Conservation (phyloP, 1,284 basidiomycete species). For the Ganoderma lucidum region DNA sequence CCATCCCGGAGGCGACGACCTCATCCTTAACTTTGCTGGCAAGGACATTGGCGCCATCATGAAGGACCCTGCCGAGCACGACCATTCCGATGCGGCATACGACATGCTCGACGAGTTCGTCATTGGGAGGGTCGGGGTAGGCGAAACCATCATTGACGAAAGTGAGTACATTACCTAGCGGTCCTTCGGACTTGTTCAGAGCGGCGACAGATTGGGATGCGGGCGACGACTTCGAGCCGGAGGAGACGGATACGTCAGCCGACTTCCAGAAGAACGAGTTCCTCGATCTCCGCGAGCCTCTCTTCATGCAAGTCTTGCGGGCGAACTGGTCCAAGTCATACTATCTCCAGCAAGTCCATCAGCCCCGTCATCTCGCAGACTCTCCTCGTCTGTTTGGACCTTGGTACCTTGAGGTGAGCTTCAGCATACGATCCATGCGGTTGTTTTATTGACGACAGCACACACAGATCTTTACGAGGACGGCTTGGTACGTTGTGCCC, state of each 20-base stretch:
- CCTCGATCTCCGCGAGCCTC: conserved; percentile 88
- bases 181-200: conserved; percentile 14
- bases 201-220: conserved; percentile 75
- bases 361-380: conserved; percentile 89
- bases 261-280: conserved; percentile 93
- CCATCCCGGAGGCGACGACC: conserved; percentile 89
- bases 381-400: conserved; percentile 91
- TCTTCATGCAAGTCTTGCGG: conserved; percentile 87
- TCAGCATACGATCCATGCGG: too few species aligned
- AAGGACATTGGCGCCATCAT: conserved; percentile 86
- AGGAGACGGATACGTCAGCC: conserved; percentile 80
- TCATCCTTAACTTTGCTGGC: conserved; percentile 84
- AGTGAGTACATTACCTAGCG: conserved; percentile 54
- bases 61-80: conserved; percentile 87
- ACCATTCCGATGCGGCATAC: conserved; percentile 94
- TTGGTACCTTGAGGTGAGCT: conserved; percentile 78
- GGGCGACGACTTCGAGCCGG: conserved; percentile 88
- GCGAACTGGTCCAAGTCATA: conserved; percentile 93
- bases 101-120: conserved; percentile 91
- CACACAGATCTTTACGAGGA: conserved; percentile 80
- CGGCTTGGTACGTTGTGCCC: conserved; percentile 96
- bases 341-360: conserved; percentile 96
- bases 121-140: conserved; percentile 82
- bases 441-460: neutral
- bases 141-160: conserved; percentile 81